Conservation (phyloP, 2,329 filamentous ascomycete genomes). For the Kalmusia sp. region DNA sequence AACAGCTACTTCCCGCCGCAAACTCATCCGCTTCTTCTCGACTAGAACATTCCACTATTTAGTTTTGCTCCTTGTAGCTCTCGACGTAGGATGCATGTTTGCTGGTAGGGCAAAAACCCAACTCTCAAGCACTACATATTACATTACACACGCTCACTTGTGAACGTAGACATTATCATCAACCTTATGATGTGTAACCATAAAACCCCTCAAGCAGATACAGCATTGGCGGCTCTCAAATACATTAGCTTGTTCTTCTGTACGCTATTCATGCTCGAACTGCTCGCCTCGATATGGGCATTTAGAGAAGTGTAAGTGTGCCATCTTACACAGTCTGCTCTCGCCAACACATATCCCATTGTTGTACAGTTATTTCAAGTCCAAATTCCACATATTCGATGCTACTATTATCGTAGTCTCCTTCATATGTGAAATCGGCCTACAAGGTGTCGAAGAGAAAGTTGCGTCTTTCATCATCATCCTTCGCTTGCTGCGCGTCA, state of each 20-base stretch:
- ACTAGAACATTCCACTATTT: constrained; percentile 59
- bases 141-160: not conserved
- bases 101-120: constrained; percentile 33
- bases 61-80: constrained; percentile 56
- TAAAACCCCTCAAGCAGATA: constrained; percentile 40
- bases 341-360: not conserved
- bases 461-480: constrained; percentile 72
- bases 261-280: constrained; percentile 69
- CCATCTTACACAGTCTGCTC: not conserved
- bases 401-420: constrained; percentile 66
- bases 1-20: constrained; percentile 17
- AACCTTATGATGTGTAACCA: constrained; percentile 57
- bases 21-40: constrained; percentile 48
- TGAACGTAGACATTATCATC: constrained; percentile 54
- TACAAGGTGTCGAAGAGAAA: constrained; percentile 66
- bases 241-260: constrained; percentile 66
- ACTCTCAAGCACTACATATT: not conserved
- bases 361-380: constrained; percentile 39
- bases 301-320: constrained; percentile 64
- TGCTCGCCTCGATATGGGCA: constrained; percentile 65
- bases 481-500: constrained; percentile 71
- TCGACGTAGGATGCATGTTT: constrained; percentile 61
- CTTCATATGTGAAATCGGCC: constrained; percentile 68
- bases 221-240: constrained; percentile 54
- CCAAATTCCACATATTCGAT: constrained; percentile 69